These are phyloP conservation scores for Cryptococcus hybrid DNA, from an alignment of 1,284 basidiomycete genomes.

Conservation along the genomic window DNA sequence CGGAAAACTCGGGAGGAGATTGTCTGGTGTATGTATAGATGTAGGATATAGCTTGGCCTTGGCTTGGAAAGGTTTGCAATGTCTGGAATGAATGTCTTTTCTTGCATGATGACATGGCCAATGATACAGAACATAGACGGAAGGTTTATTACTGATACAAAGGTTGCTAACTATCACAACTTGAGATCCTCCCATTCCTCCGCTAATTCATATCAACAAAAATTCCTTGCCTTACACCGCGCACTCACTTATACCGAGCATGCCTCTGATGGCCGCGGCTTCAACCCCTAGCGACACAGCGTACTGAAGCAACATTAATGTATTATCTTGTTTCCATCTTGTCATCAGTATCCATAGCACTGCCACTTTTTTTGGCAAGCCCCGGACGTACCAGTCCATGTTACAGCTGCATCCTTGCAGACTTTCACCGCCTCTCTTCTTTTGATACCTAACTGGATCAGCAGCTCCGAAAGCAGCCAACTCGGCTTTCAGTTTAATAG, in stretches of 20 bases:
- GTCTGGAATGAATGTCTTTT: background rate
- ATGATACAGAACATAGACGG: background rate
- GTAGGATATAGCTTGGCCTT: background rate
- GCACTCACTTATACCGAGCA: constrained; percentile 36
- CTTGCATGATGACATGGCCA: background rate
- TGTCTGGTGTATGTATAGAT: constrained; percentile 1
- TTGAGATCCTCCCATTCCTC: constrained; percentile 22
- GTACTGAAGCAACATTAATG: constrained; percentile 30
- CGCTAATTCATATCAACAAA: constrained; percentile 3
- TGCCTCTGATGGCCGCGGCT: constrained; percentile 20
- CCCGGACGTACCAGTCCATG: constrained; percentile 72
- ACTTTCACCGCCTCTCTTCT: constrained; percentile 67
- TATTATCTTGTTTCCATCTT: constrained; percentile 33
- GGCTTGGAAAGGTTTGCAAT: background rate
- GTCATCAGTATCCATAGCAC: background rate
- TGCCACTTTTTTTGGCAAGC: background rate
- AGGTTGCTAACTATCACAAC: background rate
- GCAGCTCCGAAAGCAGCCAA: constrained; percentile 68
- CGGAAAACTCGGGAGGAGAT: background rate
- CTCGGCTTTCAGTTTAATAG: constrained; percentile 55
- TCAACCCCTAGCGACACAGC: constrained; percentile 22
- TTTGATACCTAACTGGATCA: constrained; percentile 74
- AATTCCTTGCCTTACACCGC: background rate
- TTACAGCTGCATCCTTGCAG: constrained; percentile 71
- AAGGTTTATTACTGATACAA: no score